Evolutionary conservation across 345 rosid species (phyloP), one percentile per base, ranked within the genome.

Genomic region (Lepidium didymum): DNA sequence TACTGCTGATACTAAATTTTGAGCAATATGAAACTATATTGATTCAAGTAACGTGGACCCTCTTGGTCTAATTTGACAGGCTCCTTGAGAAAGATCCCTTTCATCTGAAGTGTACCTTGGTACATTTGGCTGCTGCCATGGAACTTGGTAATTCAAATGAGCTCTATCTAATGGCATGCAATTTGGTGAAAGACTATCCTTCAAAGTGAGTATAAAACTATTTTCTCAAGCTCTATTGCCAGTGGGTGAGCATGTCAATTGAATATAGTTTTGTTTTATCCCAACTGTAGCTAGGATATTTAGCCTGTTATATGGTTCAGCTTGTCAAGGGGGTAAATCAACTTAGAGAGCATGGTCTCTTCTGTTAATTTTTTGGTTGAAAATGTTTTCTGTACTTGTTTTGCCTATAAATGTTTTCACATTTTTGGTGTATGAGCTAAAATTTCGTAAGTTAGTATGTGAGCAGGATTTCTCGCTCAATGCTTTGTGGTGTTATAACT

Each of bases 61-160:
- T 61, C 62, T 44, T 66, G 41, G 40, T 59, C 66, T 41, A 79
- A 51, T 55, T 49, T 77, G 64, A 45, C 73, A 94, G 96, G 31
- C 76, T 91, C 74, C 99, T 94, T 79, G 96, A 91, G 72, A 94
- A 89, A 70, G 99, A 94, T 75, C 99, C 99, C 68, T 94, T 91
- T 79, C 99, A 94, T 80, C 74, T 85, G 74, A 94, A 89, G 81
- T 84, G 86, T 70, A 91, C 93, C 6, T 62, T 87, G 77, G 93
- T 91, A 62, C 96, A 94, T 80, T 80, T 94, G 72, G 88, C 97
- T 38, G 90, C 96, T 38, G 99, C 96, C 34, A 81, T 84, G 90
- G 99, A 94, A 75, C 97, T 94, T 75, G 93, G 96, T n/a, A n/a
- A n/a, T n/a, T n/a, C n/a, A n/a, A n/a, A n/a, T n/a, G n/a, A n/a